Percentiles rank a stretch among this genome's conserved stretches.
Evolutionary conservation across 1,139 yeast species (phyloP).

Genomic region (Magnusiomyces magnusii): DNA sequence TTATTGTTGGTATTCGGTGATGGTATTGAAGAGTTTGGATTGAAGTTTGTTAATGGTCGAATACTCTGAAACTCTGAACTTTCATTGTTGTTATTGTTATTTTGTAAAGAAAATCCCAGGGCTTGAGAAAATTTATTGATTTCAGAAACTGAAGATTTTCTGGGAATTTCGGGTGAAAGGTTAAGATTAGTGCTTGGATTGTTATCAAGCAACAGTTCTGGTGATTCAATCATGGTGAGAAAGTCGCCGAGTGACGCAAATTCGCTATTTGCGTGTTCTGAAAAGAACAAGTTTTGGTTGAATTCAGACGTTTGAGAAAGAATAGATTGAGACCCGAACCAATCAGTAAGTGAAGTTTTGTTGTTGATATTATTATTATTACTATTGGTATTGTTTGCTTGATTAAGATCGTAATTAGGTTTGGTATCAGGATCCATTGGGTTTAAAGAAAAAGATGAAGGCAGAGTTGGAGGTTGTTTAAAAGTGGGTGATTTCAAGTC

Average conservation of each 20-base stretch:
- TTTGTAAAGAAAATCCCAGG: background rate
- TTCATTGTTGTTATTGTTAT: background rate
- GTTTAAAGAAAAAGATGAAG: background rate
- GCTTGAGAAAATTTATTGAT: conserved; percentile 8
- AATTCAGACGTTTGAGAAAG: conserved; percentile 25
- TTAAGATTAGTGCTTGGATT: background rate
- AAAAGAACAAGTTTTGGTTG: conserved; percentile 49
- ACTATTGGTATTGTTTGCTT: background rate
- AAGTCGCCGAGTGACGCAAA: conserved; percentile 87
- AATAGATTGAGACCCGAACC: conserved; percentile 24
- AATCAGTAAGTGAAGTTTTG: conserved; percentile 14
- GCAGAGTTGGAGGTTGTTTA: no score
- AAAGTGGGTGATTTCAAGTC: no score
- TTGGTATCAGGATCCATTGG: background rate
- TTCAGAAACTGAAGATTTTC: conserved; percentile 14
- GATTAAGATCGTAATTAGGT: background rate
- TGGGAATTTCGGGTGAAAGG: conserved; percentile 13
- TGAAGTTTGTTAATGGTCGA: no score
- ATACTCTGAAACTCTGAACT: background rate
- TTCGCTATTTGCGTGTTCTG: conserved; percentile 92
- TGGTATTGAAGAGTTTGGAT: no score
- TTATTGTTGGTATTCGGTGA: no score
- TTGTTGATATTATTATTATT: background rate
- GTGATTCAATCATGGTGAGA: conserved; percentile 83
- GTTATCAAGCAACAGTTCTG: conserved; percentile 28